Evolutionary conservation across 129 eudicot species (phyloP), one percentile per base, ranked within the genome.

Genomic region (Pittosporum tobira): DNA sequence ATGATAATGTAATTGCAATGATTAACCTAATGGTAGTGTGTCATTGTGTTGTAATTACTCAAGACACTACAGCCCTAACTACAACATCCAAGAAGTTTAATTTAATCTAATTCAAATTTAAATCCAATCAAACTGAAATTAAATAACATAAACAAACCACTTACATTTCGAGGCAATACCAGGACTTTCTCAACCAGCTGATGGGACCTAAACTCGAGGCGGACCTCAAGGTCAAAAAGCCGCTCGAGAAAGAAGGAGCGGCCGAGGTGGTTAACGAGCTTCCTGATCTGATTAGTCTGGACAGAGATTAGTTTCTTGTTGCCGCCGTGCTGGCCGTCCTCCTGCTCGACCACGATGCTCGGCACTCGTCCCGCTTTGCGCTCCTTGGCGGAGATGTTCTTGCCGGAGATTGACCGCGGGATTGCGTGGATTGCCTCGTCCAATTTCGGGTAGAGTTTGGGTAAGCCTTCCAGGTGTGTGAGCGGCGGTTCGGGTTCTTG

Each of bases 251-350:
- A 91, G 55, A 75, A 81, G 6, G 96, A 62, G 34, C 66, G 75
- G 8, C 98, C 96, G 16, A 81, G 43, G 29, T 73, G 87, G 48
- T 70, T 79, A 24, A 87, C 83, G 27, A 91, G 94, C 71, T 91
- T 91, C 83, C 76, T 91, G 38, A 91, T 83, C 84, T 91, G 98
- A 66, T 83, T 83, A n/a, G 55, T 66, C 36, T 87, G 79, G 0
- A 91, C 96, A 4, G 98, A 86, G 49, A 91, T 80, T 58, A 91
- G 82, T 1, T 89, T 75, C 54, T 85, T 61, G 25, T 68, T 58
- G 27, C 65, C 59, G 23, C 73, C 66, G 29, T 48, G 67, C 19
- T 65, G 70, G 22, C 70, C 70, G 49, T 65, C 62, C 40, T 65
- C 62, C 14, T 65, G 70, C 28, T 65, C 70, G 38, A 65, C 52